These are phyloP conservation scores for Boeremia lycopersici DNA, from an alignment of 2,329 filamentous ascomycete species.

Conservation along the genomic window DNA sequence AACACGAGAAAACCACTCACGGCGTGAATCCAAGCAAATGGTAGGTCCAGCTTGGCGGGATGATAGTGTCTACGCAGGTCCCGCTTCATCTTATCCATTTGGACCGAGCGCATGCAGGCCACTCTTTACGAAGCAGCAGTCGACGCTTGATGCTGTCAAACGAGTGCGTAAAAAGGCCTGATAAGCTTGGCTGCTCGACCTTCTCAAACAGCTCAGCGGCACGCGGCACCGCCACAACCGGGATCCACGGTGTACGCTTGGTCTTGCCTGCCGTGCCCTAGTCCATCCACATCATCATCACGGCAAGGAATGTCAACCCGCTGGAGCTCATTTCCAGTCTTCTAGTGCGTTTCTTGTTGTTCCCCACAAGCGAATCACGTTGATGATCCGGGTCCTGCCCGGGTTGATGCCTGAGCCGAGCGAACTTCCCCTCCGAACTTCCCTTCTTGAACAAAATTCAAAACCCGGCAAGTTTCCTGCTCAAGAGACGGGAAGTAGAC, in stretches of 20 bases:
- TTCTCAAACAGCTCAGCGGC: neutral
- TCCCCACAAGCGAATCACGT: conserved; percentile 10
- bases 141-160: neutral
- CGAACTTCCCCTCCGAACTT: conserved; percentile 1
- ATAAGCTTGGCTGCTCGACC: conserved; percentile 12
- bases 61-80: conserved; percentile 2
- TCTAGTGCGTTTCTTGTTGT: conserved; percentile 19
- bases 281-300: conserved; percentile 2
- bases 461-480: conserved; percentile 3
- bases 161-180: neutral
- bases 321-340: conserved; percentile 16
- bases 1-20: conserved; percentile 10
- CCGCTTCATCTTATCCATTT: conserved; percentile 6
- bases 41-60: conserved; percentile 8
- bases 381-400: conserved; percentile 11
- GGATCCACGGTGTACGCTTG: neutral
- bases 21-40: neutral
- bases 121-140: neutral
- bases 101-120: neutral
- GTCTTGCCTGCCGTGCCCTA: conserved; percentile 4
- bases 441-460: neutral
- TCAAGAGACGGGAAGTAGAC: neutral
- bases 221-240: conserved; percentile 14
- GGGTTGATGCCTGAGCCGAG: conserved; percentile 3
- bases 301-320: neutral